Conservation (phyloP, 495 filamentous ascomycete genomes). For the Podospora comata region DNA sequence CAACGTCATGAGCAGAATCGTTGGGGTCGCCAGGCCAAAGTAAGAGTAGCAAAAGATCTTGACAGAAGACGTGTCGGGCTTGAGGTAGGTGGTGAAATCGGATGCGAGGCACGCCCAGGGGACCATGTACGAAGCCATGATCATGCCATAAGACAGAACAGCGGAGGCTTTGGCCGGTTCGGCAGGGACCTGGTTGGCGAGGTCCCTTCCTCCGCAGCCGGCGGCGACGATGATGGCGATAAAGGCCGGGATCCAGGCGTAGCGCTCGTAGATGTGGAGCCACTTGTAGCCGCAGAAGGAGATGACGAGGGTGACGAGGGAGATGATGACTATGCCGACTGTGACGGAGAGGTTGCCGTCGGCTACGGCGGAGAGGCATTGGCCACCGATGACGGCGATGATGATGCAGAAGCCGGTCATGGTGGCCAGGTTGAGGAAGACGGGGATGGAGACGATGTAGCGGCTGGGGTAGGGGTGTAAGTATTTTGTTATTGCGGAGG, state of each 20-base stretch:
- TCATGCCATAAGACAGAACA: conserved; percentile 42
- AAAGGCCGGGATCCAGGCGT: conserved; percentile 56
- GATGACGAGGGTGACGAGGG: conserved; percentile 52
- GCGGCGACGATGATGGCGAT: conserved; percentile 45
- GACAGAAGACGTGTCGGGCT: conserved; percentile 42
- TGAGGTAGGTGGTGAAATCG: conserved; percentile 50
- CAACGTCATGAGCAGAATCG: conserved; percentile 50
- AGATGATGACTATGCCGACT: conserved; percentile 53
- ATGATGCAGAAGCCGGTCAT: conserved; percentile 50
- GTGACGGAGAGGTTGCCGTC: conserved; percentile 44
- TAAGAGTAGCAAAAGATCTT: conserved; percentile 47
- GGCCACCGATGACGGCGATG: conserved; percentile 46
- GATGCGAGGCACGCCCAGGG: conserved; percentile 45
- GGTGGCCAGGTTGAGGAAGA: conserved; percentile 50
- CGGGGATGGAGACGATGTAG: conserved; percentile 44
- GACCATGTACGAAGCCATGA: conserved; percentile 47
- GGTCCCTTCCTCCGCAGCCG: conserved; percentile 33
- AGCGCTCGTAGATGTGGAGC: conserved; percentile 60
- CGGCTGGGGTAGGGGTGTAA: conserved; percentile 20
- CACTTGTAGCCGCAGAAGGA: conserved; percentile 58
- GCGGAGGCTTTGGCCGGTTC: conserved; percentile 28
- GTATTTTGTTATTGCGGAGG: conserved; percentile 8
- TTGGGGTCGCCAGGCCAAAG: conserved; percentile 46
- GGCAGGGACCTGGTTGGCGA: conserved; percentile 29
- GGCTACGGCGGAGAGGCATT: conserved; percentile 51